Conservation (phyloP, 306 rosid genomes). For the Corylus americana region DNA sequence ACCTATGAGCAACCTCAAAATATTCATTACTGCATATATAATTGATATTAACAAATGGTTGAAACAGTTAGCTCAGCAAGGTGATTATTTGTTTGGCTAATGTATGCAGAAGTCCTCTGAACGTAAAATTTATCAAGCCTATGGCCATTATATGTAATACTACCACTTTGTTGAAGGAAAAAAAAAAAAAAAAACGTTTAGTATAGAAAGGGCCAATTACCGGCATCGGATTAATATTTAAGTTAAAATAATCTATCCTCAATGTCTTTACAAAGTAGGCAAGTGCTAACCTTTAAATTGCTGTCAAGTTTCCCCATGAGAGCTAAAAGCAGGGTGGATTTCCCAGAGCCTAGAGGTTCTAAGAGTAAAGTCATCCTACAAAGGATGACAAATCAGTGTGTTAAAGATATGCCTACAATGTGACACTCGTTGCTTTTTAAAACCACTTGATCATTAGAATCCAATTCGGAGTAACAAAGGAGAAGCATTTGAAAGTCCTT, state of each 20-base stretch:
- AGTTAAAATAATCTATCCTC: background rate
- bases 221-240: background rate
- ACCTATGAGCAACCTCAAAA: conserved; percentile 32
- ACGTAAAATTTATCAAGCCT: conserved; percentile 60
- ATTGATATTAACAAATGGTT: no score
- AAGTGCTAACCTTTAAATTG: conserved; percentile 51
- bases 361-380: conserved; percentile 84
- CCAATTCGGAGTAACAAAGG: background rate
- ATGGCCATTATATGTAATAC: conserved; percentile 71
- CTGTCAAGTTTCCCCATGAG: conserved; percentile 79
- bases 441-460: background rate
- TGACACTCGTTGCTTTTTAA: background rate
- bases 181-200: background rate
- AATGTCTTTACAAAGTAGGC: background rate
- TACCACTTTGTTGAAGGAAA: conserved; percentile 57
- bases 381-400: background rate
- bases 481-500: background rate
- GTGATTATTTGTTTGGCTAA: conserved; percentile 88
- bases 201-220: background rate
- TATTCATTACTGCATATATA: background rate
- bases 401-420: background rate
- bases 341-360: conserved; percentile 89
- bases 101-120: conserved; percentile 83
- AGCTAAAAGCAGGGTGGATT: conserved; percentile 74
- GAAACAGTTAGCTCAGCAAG: conserved; percentile 73